Conservation (phyloP, 441 rosid species). For the Populus hybrid region DNA sequence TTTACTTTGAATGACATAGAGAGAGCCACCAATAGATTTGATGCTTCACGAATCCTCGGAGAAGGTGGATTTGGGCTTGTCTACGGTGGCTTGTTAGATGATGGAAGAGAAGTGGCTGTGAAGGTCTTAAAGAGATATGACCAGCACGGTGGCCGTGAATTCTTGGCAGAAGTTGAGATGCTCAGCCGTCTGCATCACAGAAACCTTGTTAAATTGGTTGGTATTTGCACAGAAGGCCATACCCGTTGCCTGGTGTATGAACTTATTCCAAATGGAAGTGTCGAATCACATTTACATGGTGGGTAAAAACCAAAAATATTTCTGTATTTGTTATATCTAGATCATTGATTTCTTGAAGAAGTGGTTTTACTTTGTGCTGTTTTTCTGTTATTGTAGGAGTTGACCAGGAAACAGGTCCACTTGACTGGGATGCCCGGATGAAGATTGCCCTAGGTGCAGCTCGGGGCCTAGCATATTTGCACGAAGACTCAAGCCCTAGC, state of each 20-base stretch:
- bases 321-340: not conserved
- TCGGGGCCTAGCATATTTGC: conserved; percentile 62
- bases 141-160: conserved; percentile 62
- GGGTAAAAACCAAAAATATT: not conserved
- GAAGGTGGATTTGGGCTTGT: conserved; percentile 83
- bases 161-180: conserved; percentile 80
- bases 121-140: conserved; percentile 67
- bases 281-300: conserved; percentile 78
- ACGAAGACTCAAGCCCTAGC: conserved; percentile 72
- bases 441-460: conserved; percentile 28
- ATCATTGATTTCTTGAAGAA: not conserved
- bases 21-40: conserved; percentile 54
- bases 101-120: conserved; percentile 64
- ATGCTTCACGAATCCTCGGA: conserved; percentile 49
- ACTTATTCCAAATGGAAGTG: conserved; percentile 71
- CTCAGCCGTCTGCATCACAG: conserved; percentile 79
- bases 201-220: conserved; percentile 62
- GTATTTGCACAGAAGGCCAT: conserved; percentile 54
- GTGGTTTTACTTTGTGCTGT: not conserved
- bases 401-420: conserved; percentile 47
- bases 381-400: conserved; percentile 35
- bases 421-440: conserved; percentile 63
- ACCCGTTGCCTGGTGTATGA: conserved; percentile 65
- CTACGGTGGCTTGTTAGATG: conserved; percentile 53
- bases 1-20: conserved; percentile 49